Percentiles rank a stretch among this genome's conserved stretches.
phyloP scores from a whole-genome alignment of 2,329 filamentous ascomycete genomes.

The Fusarium annulatum region DNA sequence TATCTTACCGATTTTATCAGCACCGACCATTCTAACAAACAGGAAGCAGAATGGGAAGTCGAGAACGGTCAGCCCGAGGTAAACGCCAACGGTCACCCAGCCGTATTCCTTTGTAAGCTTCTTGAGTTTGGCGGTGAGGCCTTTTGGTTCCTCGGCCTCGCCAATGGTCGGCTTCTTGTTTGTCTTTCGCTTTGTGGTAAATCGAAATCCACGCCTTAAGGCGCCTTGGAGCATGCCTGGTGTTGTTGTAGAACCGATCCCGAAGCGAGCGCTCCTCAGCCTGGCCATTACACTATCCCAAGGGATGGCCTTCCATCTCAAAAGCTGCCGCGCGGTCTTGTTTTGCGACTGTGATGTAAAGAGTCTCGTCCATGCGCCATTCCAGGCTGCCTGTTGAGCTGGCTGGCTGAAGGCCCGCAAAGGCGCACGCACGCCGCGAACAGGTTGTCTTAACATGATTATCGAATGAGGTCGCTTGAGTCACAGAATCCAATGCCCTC shows the following conservation, averaged over 20 bases:
- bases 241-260: conserved; percentile 29
- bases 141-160: conserved; percentile 50
- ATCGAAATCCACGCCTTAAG: conserved; percentile 50
- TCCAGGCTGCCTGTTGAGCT: conserved; percentile 41
- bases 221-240: conserved; percentile 38
- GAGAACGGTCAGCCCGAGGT: conserved; percentile 81
- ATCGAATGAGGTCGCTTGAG: neutral
- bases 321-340: conserved; percentile 35
- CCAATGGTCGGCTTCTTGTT: conserved; percentile 39
- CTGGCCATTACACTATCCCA: conserved; percentile 36
- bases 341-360: conserved; percentile 43
- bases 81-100: conserved; percentile 93
- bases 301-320: conserved; percentile 30
- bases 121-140: conserved; percentile 78
- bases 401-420: conserved; percentile 33
- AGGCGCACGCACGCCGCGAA: conserved; percentile 40
- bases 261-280: conserved; percentile 29
- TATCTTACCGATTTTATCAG: conserved; percentile 80
- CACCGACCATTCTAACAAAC: conserved; percentile 83
- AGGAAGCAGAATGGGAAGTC: conserved; percentile 98
- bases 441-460: conserved; percentile 45
- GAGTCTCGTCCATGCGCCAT: conserved; percentile 44
- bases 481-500: neutral
- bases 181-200: conserved; percentile 49
- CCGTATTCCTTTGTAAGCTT: conserved; percentile 93